Conservation (phyloP, 192 early-diverging fungal genomes). For the Piromyces finnis region DNA sequence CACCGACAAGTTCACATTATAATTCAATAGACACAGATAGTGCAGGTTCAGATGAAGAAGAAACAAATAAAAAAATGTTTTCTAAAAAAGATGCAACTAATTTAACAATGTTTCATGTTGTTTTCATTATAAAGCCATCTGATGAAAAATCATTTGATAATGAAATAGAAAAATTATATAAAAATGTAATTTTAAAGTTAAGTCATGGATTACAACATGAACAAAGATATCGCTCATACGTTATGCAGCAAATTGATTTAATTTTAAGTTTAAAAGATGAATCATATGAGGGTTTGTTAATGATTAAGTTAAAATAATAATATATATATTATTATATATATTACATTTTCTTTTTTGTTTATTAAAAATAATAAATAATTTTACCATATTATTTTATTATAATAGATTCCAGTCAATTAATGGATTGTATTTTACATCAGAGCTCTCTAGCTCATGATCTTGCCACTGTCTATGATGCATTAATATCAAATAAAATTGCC, state of each 20-base stretch:
- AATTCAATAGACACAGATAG: constrained; percentile 1
- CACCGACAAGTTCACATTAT: not conserved
- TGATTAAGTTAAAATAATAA: too few species aligned
- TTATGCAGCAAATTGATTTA: constrained; percentile 51
- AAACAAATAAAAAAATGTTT: constrained; percentile 1
- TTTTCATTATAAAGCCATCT: constrained; percentile 44
- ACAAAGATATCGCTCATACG: constrained; percentile 54
- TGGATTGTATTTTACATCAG: constrained; percentile 23
- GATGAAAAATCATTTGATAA: constrained; percentile 6
- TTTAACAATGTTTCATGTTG: constrained; percentile 64
- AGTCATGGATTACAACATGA: constrained; percentile 60
- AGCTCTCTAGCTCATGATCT: constrained; percentile 46
- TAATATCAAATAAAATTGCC: constrained; percentile 21
- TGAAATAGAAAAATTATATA: constrained; percentile 50
- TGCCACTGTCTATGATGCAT: constrained; percentile 30
- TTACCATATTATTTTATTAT: not conserved
- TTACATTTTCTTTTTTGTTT: too few species aligned
- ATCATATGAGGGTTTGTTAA: constrained; percentile 8
- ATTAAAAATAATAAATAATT: too few species aligned
- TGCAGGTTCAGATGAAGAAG: constrained; percentile 2
- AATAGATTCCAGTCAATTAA: constrained; percentile 14
- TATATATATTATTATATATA: too few species aligned
- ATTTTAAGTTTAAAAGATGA: constrained; percentile 54
- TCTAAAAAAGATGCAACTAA: constrained; percentile 8
- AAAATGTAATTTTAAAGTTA: constrained; percentile 45